Conservation (phyloP, 1,284 basidiomycete species). For the Phylloporus sp. region DNA sequence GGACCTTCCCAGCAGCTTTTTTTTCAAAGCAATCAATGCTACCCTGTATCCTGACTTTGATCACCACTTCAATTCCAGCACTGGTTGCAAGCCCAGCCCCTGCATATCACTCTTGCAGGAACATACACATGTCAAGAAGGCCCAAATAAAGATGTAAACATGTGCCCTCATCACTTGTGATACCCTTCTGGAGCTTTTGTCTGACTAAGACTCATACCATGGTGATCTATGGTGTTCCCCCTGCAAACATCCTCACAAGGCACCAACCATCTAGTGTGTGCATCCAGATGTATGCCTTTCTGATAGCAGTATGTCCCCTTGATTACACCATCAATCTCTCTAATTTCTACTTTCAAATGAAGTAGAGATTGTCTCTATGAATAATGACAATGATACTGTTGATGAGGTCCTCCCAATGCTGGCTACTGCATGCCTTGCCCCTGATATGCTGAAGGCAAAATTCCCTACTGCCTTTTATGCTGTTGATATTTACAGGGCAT, state of each 20-base stretch:
- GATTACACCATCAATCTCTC: neutral
- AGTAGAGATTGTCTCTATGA: neutral
- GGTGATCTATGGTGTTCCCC: neutral
- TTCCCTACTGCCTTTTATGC: neutral
- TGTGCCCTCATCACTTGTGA: no score
- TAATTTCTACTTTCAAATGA: neutral
- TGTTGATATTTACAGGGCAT: neutral
- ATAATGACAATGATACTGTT: neutral
- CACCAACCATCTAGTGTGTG: no score
- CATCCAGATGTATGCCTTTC: no score
- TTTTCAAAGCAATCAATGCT: constrained; percentile 3
- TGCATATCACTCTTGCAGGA: constrained; percentile 3
- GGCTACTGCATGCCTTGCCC: neutral
- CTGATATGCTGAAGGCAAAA: neutral
- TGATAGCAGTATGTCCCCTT: neutral
- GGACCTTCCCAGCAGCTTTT: constrained; percentile 6
- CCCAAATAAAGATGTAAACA: neutral
- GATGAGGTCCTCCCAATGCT: neutral
- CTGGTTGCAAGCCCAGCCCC: neutral
- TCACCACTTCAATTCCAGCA: neutral
- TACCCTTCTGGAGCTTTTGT: neutral
- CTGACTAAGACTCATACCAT: neutral
- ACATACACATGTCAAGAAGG: neutral
- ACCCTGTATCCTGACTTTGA: constrained; percentile 8
- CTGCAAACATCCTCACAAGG: no score